A percentile compares a stretch with the other conserved stretches of the same genome.
These are phyloP conservation scores for Maudiozyma serrabonitensis DNA, from an alignment of 805 yeast genomes.

Conservation along the genomic window DNA sequence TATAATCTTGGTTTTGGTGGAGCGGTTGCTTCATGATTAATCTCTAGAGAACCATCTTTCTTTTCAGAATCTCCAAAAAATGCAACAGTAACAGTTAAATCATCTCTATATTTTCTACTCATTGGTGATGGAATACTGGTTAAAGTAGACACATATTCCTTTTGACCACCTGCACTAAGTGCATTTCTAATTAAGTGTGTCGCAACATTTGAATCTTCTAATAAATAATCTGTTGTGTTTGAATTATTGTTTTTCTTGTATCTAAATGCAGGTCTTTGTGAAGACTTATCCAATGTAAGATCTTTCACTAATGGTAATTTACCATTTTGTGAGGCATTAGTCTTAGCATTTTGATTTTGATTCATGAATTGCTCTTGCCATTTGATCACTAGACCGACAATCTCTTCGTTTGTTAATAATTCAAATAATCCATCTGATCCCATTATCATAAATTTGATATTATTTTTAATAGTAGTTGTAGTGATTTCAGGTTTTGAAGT, in stretches of 20 bases:
- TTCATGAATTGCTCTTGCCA: constrained; percentile 69
- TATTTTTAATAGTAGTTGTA: constrained; percentile 62
- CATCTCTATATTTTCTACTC: constrained; percentile 89
- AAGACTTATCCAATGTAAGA: constrained; percentile 45
- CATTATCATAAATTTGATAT: constrained; percentile 76
- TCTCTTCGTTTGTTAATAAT: constrained; percentile 83
- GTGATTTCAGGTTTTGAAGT: constrained; percentile 93
- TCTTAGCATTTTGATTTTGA: constrained; percentile 3
- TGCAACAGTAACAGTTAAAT: constrained; percentile 89
- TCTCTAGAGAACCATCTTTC: constrained; percentile 14
- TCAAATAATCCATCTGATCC: constrained; percentile 94
- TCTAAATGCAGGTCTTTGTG: constrained; percentile 66
- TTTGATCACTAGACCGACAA: constrained; percentile 81
- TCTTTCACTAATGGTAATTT: constrained; percentile 57
- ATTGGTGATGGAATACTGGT: constrained; percentile 87
- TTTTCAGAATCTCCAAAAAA: constrained; percentile 57
- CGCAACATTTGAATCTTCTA: constrained; percentile 82
- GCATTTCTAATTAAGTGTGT: constrained; percentile 94
- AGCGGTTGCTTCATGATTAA: constrained; percentile 21
- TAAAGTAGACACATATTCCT: constrained; percentile 79
- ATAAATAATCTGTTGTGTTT: constrained; percentile 34
- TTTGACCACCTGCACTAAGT: constrained; percentile 75
- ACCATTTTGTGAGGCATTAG: constrained; percentile 7
- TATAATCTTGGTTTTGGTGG: constrained; percentile 20
- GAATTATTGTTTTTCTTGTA: constrained; percentile 31